A percentile compares a stretch with the other conserved stretches of the same genome.
These are phyloP conservation scores for Tardiomyces blankii DNA, from an alignment of 1,139 yeast species.

Conservation along the genomic window DNA sequence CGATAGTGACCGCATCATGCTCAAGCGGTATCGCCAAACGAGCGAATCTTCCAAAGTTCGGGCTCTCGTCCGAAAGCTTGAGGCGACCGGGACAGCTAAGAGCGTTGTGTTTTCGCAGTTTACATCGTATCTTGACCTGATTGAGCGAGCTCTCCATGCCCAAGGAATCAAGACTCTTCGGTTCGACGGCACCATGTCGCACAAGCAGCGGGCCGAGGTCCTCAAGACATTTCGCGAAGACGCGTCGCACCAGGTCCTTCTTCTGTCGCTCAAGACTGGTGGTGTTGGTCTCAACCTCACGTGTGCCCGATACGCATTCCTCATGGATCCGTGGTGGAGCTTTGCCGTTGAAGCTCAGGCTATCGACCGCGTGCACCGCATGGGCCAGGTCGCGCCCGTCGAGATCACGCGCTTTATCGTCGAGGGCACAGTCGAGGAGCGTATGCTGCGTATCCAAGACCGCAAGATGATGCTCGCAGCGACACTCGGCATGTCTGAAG, in stretches of 20 bases:
- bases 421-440: constrained; percentile 78
- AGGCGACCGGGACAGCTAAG: constrained; percentile 49
- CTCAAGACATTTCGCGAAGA: constrained; percentile 41
- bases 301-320: constrained; percentile 71
- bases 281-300: constrained; percentile 92
- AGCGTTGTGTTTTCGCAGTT: constrained; percentile 89
- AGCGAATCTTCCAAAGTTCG: constrained; percentile 57
- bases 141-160: constrained; percentile 47
- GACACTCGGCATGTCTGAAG: constrained; percentile 71
- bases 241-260: constrained; percentile 40
- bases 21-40: constrained; percentile 10
- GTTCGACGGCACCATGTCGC: constrained; percentile 71
- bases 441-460: constrained; percentile 82
- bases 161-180: constrained; percentile 32
- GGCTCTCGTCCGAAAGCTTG: constrained; percentile 52
- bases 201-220: constrained; percentile 55
- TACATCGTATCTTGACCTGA: constrained; percentile 68
- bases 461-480: constrained; percentile 78
- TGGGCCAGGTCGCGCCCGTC: constrained; percentile 72
- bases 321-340: constrained; percentile 99
- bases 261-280: constrained; percentile 82
- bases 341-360: constrained; percentile 93
- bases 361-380: constrained; percentile 84
- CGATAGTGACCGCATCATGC: constrained; percentile 5
- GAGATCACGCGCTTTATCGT: constrained; percentile 72